A percentile compares a stretch with the other conserved stretches of the same genome.
Evolutionary conservation across 345 rosid species (phyloP).

Genomic region (Acer negundo): DNA sequence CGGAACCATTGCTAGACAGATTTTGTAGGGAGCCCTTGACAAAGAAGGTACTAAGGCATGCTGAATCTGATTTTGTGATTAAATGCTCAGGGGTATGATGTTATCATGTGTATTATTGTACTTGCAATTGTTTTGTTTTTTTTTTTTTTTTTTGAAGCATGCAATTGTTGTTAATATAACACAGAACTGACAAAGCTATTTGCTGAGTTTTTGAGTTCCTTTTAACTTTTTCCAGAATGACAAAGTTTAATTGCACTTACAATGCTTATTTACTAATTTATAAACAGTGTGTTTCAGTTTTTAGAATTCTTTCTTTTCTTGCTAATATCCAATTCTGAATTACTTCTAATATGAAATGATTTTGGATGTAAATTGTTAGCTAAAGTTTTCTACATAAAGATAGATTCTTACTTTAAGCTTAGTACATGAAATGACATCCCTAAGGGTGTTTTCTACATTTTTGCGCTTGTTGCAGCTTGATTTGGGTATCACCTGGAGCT

Average conservation of each 20-base stretch:
- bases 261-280: not conserved
- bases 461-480: constrained; percentile 27
- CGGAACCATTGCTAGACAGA: constrained; percentile 12
- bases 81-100: not conserved
- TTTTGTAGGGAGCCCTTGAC: constrained; percentile 4
- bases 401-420: not conserved
- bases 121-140: not conserved
- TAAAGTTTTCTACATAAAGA: not conserved
- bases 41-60: constrained; percentile 23
- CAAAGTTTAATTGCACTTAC: not conserved
- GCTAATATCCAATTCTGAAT: not conserved
- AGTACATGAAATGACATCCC: not conserved
- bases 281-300: not conserved
- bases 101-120: not conserved
- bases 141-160: no score
- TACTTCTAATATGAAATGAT: not conserved
- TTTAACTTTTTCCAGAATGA: not conserved
- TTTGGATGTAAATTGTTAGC: not conserved
- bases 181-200: not conserved
- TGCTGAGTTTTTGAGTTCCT: constrained; percentile 1
- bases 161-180: not conserved
- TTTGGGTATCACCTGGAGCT: constrained; percentile 23
- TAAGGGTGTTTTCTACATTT: not conserved
- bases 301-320: not conserved
- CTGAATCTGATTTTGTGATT: not conserved